These are phyloP conservation scores for Paramecium sexaurelia DNA, from an alignment of 73 alveolate species.

Conservation along the genomic window DNA sequence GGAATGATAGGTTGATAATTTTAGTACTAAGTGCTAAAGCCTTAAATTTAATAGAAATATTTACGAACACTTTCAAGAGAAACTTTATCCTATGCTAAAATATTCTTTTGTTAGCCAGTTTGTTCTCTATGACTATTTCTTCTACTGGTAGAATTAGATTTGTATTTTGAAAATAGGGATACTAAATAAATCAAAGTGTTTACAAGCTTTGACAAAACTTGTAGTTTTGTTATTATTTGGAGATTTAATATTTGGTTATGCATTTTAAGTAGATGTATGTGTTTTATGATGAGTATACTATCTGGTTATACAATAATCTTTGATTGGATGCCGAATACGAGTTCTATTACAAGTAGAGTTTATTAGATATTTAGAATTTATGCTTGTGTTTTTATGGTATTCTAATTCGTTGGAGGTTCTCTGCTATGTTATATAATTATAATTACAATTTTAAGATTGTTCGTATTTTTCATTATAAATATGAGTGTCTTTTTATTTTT, in stretches of 20 bases:
- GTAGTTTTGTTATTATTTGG: not conserved
- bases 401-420: not conserved
- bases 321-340: not conserved
- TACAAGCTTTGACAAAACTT: constrained; percentile 2
- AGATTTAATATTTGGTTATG: not conserved
- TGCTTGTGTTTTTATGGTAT: not conserved
- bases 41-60: not conserved
- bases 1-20: not conserved
- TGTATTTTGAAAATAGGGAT: not conserved
- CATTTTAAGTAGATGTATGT: not conserved
- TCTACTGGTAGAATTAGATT: constrained; percentile 2
- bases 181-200: not conserved
- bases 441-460: constrained; percentile 2
- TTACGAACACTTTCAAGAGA: constrained; percentile 11
- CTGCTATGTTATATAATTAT: not conserved
- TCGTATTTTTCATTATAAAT: constrained; percentile 37
- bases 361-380: not conserved
- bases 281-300: not conserved
- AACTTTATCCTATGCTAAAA: not conserved
- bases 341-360: not conserved
- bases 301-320: not conserved
- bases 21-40: constrained; percentile 1
- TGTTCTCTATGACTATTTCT: constrained; percentile 11
- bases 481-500: not conserved
- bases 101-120: not conserved